Percentiles rank a stretch among this genome's conserved stretches.
These are phyloP conservation scores for Casaregolazyma lundiana DNA, from an alignment of 1,139 yeast species.

Conservation along the genomic window DNA sequence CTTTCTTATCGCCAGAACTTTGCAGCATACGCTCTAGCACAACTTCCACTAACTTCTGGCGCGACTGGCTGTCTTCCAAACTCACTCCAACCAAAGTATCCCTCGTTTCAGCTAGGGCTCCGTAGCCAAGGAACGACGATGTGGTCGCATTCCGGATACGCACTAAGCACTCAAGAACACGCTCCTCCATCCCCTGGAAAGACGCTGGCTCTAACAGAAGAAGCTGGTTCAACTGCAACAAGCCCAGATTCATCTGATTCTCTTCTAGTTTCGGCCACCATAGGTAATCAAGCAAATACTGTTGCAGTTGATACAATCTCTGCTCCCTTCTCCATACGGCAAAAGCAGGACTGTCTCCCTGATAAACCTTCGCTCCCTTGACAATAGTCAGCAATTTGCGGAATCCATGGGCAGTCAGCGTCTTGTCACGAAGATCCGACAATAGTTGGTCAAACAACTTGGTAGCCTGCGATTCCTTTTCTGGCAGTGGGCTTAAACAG, in stretches of 20 bases:
- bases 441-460: conserved; percentile 22
- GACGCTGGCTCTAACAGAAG: conserved; percentile 16
- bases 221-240: conserved; percentile 22
- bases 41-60: conserved; percentile 10
- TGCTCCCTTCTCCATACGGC: conserved; percentile 21
- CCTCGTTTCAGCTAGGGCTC: conserved; percentile 23
- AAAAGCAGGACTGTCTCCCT: conserved; percentile 16
- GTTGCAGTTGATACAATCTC: conserved; percentile 18
- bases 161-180: conserved; percentile 18
- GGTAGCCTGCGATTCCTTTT: conserved; percentile 21
- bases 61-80: conserved; percentile 6
- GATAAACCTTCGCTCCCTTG: conserved; percentile 15
- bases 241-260: conserved; percentile 21
- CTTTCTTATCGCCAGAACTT: conserved; percentile 6
- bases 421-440: conserved; percentile 17
- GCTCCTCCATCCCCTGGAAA: conserved; percentile 17
- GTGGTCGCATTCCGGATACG: conserved; percentile 16
- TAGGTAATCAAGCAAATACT: conserved; percentile 18
- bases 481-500: conserved; percentile 24
- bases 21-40: conserved; percentile 10
- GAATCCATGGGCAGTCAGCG: conserved; percentile 25
- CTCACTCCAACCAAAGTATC: conserved; percentile 17
- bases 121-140: conserved; percentile 19
- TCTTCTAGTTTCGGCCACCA: conserved; percentile 15
- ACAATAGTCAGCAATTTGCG: conserved; percentile 24